Evolutionary conservation across 768 basidiomycete species (phyloP), one percentile per base, ranked within the genome.

Genomic region (Rhodotorula taiwanensis): DNA sequence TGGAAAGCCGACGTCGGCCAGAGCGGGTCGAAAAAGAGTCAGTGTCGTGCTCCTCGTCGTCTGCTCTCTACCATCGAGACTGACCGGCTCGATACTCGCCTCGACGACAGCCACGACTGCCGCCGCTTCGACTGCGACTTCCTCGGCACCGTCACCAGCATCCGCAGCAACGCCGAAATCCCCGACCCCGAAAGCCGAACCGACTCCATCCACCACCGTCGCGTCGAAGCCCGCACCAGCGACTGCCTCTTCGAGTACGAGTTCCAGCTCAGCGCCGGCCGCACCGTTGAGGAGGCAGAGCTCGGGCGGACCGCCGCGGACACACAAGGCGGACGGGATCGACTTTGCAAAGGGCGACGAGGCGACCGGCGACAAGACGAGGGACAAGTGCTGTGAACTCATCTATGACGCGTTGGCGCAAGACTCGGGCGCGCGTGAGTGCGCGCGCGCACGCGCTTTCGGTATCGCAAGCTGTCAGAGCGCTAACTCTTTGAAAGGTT

Each of bases 1-100:
- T 95, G 91, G 91, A 93, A 93, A 77, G 81, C 78, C 34, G 86
- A 86, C 64, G 92, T 94, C 39, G 89, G 91, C 62, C 44, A 84
- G 83, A 55, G 54, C n/a, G 42, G 55, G 5, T 41, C 63, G 39
- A 71, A 64, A 55, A 63, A 60, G 62, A 53, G 53, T 67, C 44
- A 45, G 34, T 14, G 2, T 43, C 23, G 5, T 8, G 9, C 25
- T 28, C 28, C 27, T 34, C 23, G 10, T 14, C 39, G 15, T 28
- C 36, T 45, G 16, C n/a, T 14, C 31, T 16, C 23, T 14, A 33
- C 9, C 7, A 27, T 15, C 33, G 8, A 3, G 4, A 27, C 50
- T 34, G 4, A 43, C 16, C 6, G n/a, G 11, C 2, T 9, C 50
- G 2, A 4, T 21, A 9, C 30, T 15, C 50, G 6, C 49, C 28